Evolutionary conservation across 2,329 filamentous ascomycete genomes (phyloP).

Genomic region (Zymoseptoria passerinii): DNA sequence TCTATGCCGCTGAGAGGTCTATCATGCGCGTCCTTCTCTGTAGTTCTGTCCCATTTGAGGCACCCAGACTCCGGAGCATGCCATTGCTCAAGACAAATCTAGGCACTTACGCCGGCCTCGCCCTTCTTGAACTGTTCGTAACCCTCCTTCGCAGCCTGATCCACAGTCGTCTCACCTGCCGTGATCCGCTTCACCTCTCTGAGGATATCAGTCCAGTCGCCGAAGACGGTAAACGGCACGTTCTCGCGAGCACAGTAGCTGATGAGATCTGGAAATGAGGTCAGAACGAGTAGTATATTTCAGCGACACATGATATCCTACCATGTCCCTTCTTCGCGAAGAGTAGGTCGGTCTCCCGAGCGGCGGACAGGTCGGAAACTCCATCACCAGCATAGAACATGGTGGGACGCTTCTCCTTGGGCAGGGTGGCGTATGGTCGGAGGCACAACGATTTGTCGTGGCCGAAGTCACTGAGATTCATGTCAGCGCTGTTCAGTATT

Average conservation of each 20-base stretch:
- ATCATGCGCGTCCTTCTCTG: neutral
- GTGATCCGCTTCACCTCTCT: conserved; percentile 67
- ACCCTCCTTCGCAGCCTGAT: conserved; percentile 57
- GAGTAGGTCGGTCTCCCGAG: conserved; percentile 82
- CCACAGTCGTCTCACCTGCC: conserved; percentile 61
- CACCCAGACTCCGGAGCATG: neutral
- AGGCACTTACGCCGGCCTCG: conserved; percentile 29
- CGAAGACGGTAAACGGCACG: conserved; percentile 80
- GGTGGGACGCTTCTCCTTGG: conserved; percentile 59
- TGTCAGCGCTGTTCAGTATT: neutral
- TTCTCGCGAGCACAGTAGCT: conserved; percentile 76
- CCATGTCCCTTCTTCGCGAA: conserved; percentile 89
- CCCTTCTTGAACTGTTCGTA: conserved; percentile 41
- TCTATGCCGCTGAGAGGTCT: neutral
- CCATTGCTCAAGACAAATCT: neutral
- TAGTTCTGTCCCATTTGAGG: neutral
- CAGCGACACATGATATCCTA: conserved; percentile 33
- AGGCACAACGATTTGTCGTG: conserved; percentile 95
- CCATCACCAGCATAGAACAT: conserved; percentile 95
- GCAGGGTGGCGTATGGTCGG: conserved; percentile 71
- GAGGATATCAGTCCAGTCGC: conserved; percentile 74
- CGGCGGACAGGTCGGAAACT: conserved; percentile 82
- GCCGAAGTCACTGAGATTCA: conserved; percentile 60
- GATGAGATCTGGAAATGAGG: conserved; percentile 59
- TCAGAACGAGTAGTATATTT: neutral